Percentiles rank a stretch among this genome's conserved stretches.
phyloP scores from a whole-genome alignment of 768 basidiomycete species.

The Collybia sordida region DNA sequence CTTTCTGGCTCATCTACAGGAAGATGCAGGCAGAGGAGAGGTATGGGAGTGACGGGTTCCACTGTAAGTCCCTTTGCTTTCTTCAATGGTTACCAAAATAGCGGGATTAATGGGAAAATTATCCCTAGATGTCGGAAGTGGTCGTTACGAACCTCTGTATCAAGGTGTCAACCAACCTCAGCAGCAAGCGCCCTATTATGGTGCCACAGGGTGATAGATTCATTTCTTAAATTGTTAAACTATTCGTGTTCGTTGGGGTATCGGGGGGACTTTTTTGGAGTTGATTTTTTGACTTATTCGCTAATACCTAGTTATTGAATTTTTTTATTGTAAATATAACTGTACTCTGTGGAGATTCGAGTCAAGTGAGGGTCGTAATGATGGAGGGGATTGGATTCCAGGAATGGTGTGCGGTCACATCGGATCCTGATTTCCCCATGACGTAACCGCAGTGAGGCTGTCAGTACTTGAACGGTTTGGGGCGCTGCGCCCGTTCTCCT shows the following conservation, averaged over 20 bases:
- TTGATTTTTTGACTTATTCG: too few relatives aligned
- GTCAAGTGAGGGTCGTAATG: too few relatives aligned
- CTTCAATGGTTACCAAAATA: background rate
- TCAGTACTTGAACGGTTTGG: too few relatives aligned
- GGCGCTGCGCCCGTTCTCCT: background rate
- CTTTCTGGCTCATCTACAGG: slow-evolving; percentile 89
- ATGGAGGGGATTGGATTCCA: too few relatives aligned
- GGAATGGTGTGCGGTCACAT: too few relatives aligned
- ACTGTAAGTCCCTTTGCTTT: slow-evolving; percentile 50
- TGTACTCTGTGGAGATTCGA: too few relatives aligned
- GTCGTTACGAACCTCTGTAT: slow-evolving; percentile 39
- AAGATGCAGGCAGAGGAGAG: slow-evolving; percentile 85
- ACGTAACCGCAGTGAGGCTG: slow-evolving; percentile 5
- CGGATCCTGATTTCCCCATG: slow-evolving; percentile 1
- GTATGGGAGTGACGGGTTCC: slow-evolving; percentile 77
- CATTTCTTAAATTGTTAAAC: too few relatives aligned
- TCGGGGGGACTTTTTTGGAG: too few relatives aligned
- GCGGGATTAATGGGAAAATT: background rate
- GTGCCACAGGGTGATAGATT: slow-evolving; percentile 28
- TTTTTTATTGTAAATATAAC: too few relatives aligned
- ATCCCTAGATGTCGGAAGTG: slow-evolving; percentile 37
- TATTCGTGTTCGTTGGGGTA: too few relatives aligned
- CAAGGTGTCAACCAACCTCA: slow-evolving; percentile 19
- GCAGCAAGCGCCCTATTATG: slow-evolving; percentile 39
- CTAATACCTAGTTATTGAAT: too few relatives aligned